Conservation (phyloP, 108 stramenopile genomes). For the Schizochytrium sp. region DNA sequence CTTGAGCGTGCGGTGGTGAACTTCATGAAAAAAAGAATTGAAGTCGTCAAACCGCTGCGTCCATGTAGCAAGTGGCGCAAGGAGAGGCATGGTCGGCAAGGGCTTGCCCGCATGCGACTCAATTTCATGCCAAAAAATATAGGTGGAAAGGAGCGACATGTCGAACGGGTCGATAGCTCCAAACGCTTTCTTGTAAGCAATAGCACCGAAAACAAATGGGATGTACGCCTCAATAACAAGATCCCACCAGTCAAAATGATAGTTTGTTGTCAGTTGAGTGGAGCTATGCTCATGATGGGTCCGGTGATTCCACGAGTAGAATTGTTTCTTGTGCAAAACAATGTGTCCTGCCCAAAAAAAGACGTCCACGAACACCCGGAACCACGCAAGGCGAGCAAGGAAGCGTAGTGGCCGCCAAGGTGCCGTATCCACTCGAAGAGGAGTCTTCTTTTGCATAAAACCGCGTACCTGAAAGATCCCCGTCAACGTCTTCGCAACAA, state of each 20-base stretch:
- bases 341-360: conserved; percentile 52
- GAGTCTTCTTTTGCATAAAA: not conserved
- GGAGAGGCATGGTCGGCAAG: conserved; percentile 37
- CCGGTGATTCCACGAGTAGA: conserved; percentile 23
- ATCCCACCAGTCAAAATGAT: conserved; percentile 56
- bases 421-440: not conserved
- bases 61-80: conserved; percentile 46
- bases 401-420: conserved; percentile 53
- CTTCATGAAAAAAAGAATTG: conserved; percentile 36
- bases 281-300: conserved; percentile 42
- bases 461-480: not conserved
- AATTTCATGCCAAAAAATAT: conserved; percentile 47
- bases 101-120: conserved; percentile 57
- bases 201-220: not conserved
- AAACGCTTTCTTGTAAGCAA: conserved; percentile 20
- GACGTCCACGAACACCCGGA: conserved; percentile 6
- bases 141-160: not conserved
- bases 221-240: conserved; percentile 34
- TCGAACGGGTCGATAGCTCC: conserved; percentile 50
- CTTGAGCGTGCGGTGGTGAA: conserved; percentile 51
- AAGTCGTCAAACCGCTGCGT: conserved; percentile 15
- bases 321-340: conserved; percentile 23
- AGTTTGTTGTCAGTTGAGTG: conserved; percentile 53
- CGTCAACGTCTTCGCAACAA: not conserved
- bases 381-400: conserved; percentile 21